Evolutionary conservation across 345 rosid species (phyloP).

Genomic region (Combretum micranthum): DNA sequence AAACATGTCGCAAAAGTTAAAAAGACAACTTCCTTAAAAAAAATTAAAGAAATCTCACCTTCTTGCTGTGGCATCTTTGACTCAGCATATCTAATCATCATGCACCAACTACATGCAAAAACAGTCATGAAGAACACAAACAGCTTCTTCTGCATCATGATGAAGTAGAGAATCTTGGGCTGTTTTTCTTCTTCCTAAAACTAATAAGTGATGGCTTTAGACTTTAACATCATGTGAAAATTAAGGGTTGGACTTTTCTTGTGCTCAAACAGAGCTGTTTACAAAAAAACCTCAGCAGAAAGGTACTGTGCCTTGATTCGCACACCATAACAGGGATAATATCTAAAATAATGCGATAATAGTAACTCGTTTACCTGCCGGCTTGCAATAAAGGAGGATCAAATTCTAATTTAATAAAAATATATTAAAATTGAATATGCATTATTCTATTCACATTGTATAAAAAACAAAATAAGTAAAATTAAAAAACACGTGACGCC

Average conservation of each 20-base stretch:
- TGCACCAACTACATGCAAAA: conserved; percentile 14
- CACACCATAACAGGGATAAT: no score
- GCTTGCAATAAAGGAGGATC: no score
- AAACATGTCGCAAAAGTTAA: not conserved
- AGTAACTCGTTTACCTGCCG: no score
- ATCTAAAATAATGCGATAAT: no score
- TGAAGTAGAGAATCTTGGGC: not conserved
- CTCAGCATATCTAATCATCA: conserved; percentile 11
- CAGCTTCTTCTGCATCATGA: conserved; percentile 3
- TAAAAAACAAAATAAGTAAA: no score
- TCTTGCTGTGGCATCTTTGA: conserved; percentile 32
- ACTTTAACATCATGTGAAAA: not conserved
- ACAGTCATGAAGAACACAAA: conserved; percentile 2
- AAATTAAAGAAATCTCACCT: conserved; percentile 22
- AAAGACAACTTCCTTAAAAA: not conserved
- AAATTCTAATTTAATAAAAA: no score
- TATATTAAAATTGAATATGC: no score
- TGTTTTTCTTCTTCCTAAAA: no score
- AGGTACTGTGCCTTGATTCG: not conserved
- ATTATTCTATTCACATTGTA: no score
- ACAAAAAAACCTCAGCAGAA: not conserved
- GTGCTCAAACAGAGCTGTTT: not conserved
- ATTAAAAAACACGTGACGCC: no score
- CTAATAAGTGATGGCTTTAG: no score
- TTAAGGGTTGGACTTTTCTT: not conserved